Base-by-base conservation (phyloP, 2,329 filamentous ascomycete species). In the Sporothrix mexicana region DNA sequence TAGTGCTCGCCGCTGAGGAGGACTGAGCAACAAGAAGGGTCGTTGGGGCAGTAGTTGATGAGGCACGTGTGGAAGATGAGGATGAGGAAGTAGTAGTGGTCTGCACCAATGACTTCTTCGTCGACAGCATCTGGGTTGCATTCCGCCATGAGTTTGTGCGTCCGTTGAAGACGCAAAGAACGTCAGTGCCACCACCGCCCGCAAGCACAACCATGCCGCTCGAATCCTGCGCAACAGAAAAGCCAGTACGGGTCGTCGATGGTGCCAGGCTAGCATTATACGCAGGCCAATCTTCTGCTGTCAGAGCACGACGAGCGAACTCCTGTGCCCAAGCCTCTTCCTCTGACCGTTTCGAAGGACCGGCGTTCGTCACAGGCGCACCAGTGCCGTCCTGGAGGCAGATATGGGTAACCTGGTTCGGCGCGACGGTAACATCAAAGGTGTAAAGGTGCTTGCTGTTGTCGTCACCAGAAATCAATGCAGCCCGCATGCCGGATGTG, bases 241-340 rank as follows among this genome's bases (percentile, higher is more conserved):
- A 97, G 64, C 89, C 88, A n/a, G 85, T 85, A 76, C 94, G 87
- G 6, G 85, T 88, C 9, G 82, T 84, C 0, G 82, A 87, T 0
- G 95, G 92, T 0, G 92, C 95, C 57, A 91, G 81, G 0, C 90
- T 92, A 70, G 84, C 86, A 81, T 98, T 95, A 81, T 98, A 98
- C 2, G 85, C 78, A 1, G 95, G 94, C 89, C 93, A 97, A 77
- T 90, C 84, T 25, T 82, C 83, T 36, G 90, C 79, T 0, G 88
- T 90, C 43, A 93, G 80, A 20, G 43, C 73, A 53, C 73, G 73
- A 15, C 53, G 36, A 55, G 12, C 9, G 71, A 53, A 12, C n/a
- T 55, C 57, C 10, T 30, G 45, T 7, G 25, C 10, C 41, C 36
- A 61, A 3, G 30, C 30, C 20, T 64, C 70, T 41, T 59, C 66